Base-by-base conservation (phyloP, 1,284 basidiomycete genomes). In the Agaricales sp. region DNA sequence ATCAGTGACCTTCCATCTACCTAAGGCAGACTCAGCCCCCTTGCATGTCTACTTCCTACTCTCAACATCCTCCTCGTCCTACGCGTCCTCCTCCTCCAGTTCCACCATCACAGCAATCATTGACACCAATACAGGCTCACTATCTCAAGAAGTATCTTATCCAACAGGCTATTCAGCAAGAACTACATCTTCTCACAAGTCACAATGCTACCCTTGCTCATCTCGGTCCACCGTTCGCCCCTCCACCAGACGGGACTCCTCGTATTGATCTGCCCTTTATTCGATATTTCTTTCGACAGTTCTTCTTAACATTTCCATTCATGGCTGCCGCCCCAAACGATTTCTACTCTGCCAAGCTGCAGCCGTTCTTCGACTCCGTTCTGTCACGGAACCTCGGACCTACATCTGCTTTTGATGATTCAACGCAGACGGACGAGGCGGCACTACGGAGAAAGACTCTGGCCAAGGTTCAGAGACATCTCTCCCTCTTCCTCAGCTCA, bases 111-210 rank as follows among this genome's bases (percentile, higher is more conserved):
- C 11, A 43, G 11, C 41, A n/a, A 43, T 11, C 11, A 19, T 19
- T 95, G 45, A 90, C 89, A 0, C 88, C 93, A 3, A 67, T 93
- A 23, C 82, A 92, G 37, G 91, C 92, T 1, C 93, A 97, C 62
- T 97, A 97, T 65, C 85, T 97, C 62, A 97, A 96, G 70, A 94
- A 95, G 66, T 77, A 87, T n/a, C 81, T 97, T 49, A 78, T 98
- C 43, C 80, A 87, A 55, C 80, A 96, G 41, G 84, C 97, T 63
- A 82, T 95, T 55, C 67, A 73, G 54, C 69, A 71, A 30, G 94
- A 98, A 65, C 74, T 96, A 49, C 73, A 79, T 52, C 70, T 74
- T 38, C 75, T 94, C 56, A 79, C 81, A 3, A 77, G 78, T 50
- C 79, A 80, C 52, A 67, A 82, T 16, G 87, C 87, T 44, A 79